phyloP scores from a whole-genome alignment of 2,329 filamentous ascomycete species.

The Trichoderma sp. region DNA sequence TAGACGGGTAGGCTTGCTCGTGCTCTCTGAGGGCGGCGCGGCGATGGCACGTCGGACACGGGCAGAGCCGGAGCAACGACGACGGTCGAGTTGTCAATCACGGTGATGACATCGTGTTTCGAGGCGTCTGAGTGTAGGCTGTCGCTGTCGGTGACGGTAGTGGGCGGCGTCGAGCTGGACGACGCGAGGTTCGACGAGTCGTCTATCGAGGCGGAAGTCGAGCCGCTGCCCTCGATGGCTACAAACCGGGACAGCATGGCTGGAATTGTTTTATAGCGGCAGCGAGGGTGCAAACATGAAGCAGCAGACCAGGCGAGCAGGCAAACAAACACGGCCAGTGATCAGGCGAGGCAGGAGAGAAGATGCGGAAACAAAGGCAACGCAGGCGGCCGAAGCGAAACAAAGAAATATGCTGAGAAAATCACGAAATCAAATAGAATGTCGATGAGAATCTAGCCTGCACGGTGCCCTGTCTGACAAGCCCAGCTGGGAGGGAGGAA shows the following conservation, averaged over 20 bases:
- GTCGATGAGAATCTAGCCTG: not conserved
- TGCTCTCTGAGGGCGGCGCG: conserved; percentile 51
- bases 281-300: conserved; percentile 1
- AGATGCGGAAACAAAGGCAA: not conserved
- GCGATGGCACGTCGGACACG: conserved; percentile 26
- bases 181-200: conserved; percentile 53
- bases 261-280: not conserved
- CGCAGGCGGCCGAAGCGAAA: not conserved
- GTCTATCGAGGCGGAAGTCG: conserved; percentile 34
- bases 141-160: conserved; percentile 60
- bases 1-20: conserved; percentile 59
- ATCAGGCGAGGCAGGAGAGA: not conserved
- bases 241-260: conserved; percentile 32
- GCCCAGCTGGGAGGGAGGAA: not conserved
- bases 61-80: conserved; percentile 1
- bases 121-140: conserved; percentile 51
- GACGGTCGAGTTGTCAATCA: conserved; percentile 29
- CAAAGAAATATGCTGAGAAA: not conserved
- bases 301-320: not conserved
- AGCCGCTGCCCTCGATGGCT: conserved; percentile 33
- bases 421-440: not conserved
- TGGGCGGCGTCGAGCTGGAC: conserved; percentile 61
- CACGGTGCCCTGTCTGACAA: not conserved
- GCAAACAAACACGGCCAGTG: not conserved
- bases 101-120: conserved; percentile 38